Evolutionary conservation across 805 yeast genomes (phyloP).

Genomic region (Pichia insulana): DNA sequence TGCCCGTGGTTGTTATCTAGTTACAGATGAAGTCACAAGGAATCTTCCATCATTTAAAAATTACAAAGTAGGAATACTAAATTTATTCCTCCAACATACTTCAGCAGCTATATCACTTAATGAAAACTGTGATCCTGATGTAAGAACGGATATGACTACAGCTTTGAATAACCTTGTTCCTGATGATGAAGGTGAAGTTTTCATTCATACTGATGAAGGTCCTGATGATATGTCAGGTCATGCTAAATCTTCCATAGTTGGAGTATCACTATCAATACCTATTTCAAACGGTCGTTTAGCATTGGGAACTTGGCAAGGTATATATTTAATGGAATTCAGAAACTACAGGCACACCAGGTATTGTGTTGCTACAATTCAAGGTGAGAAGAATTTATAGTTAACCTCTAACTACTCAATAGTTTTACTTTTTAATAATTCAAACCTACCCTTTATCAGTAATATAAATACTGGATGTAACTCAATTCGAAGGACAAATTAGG

Average conservation of each 20-base stretch:
- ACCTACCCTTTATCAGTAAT: too few relatives aligned
- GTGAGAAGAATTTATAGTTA: slow-evolving; percentile 29
- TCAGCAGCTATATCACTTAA: slow-evolving; percentile 70
- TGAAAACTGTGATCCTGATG: slow-evolving; percentile 77
- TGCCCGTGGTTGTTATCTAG: slow-evolving; percentile 59
- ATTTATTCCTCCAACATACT: slow-evolving; percentile 70
- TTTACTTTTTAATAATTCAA: neutral
- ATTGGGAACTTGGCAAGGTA: slow-evolving; percentile 82
- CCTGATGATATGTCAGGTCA: slow-evolving; percentile 85
- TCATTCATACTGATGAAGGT: slow-evolving; percentile 66
- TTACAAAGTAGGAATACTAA: slow-evolving; percentile 53
- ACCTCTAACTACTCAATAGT: neutral
- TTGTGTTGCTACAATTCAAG: slow-evolving; percentile 68
- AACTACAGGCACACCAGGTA: slow-evolving; percentile 52
- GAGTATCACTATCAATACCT: slow-evolving; percentile 60
- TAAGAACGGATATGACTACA: slow-evolving; percentile 56
- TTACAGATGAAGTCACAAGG: slow-evolving; percentile 54
- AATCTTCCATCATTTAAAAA: slow-evolving; percentile 52
- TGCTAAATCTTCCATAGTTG: slow-evolving; percentile 52
- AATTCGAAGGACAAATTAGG: too few relatives aligned
- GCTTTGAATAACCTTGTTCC: slow-evolving; percentile 62
- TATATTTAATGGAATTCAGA: slow-evolving; percentile 70
- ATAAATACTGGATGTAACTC: too few relatives aligned
- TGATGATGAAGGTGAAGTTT: slow-evolving; percentile 42
- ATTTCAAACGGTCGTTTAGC: slow-evolving; percentile 59